phyloP scores from a whole-genome alignment of 1,284 basidiomycete genomes.

The Termitomyces sp. region DNA sequence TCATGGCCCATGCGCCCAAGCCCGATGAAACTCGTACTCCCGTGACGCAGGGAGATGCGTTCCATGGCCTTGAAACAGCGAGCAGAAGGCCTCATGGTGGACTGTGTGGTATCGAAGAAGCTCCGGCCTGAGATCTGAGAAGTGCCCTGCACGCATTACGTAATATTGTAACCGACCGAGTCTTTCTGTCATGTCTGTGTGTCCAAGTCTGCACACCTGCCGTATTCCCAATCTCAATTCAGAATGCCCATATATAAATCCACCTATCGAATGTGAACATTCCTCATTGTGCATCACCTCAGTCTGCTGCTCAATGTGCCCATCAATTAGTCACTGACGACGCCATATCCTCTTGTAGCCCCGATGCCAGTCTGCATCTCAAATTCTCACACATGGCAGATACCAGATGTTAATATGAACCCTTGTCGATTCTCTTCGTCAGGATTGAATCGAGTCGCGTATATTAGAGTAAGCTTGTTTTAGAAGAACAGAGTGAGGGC shows the following conservation, averaged over 20 bases:
- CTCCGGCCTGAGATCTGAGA: not conserved
- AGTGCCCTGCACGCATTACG: constrained; percentile 1
- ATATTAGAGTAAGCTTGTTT: not conserved
- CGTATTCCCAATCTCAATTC: no score
- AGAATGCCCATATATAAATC: no score
- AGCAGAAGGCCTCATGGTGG: constrained; percentile 26
- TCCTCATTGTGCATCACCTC: no score
- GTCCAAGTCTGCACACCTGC: no score
- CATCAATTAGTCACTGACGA: no score
- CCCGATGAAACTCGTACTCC: constrained; percentile 71
- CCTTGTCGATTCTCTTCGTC: not conserved
- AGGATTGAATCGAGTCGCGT: not conserved
- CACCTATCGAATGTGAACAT: no score
- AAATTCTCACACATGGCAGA: no score
- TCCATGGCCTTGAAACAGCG: constrained; percentile 25
- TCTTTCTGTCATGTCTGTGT: no score
- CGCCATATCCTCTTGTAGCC: no score
- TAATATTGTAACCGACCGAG: not conserved
- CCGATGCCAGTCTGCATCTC: not conserved
- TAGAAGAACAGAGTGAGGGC: not conserved
- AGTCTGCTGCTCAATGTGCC: no score
- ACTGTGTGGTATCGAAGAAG: not conserved
- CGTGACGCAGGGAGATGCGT: constrained; percentile 31
- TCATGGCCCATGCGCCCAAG: constrained; percentile 80
- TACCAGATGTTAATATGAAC: not conserved